Base-by-base conservation (phyloP, 306 rosid species). In the Myrica gale region DNA sequence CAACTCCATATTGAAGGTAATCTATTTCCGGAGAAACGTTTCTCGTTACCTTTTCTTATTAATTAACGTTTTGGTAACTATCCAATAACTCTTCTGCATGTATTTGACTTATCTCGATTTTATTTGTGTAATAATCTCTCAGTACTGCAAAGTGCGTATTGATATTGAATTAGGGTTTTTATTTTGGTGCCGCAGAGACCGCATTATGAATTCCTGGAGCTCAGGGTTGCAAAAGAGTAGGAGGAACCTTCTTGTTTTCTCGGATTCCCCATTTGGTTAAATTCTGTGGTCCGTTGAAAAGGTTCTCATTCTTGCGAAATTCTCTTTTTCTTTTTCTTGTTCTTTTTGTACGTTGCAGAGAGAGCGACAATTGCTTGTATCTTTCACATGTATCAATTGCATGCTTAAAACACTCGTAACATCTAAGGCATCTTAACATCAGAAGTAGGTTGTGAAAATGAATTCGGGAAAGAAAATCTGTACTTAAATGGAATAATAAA, bases 131-230 rank as follows among this genome's bases (percentile, higher is more conserved):
- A 48, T 48, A 48, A 48, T 48, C 53, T 48, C 13, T 3, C 13
- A 10, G 10, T 10, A 47, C 12, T 23, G 41, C 67, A 62, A 44
- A 47, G 67, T 75, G 75, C 9, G 69, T 56, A 61, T 45, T 10
- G 53, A 41, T 58, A 78, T 79, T 84, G 82, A 83, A 85, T 78
- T 90, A 88, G 89, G 91, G 90, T 87, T 87, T 84, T 15, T 71
- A 5, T 42, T 39, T 15, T 68, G 48, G 55, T 84, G 83, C 39
- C 57, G 50, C 80, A 81, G 87, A 68, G 75, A 85, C 83, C 84
- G 90, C 80, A 79, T 82, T 74, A 84, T 91, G 96, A 83, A 76
- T 83, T 88, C 68, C 55, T 68, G 79, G 82, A 83, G 78, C 78
- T 74, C 76, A 48, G 83, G 82, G 84, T 76, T 87, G 81, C 63